Percentiles rank a stretch among this genome's conserved stretches.
Evolutionary conservation across 1,284 basidiomycete genomes (phyloP).

Genomic region (Ganoderma boninense): DNA sequence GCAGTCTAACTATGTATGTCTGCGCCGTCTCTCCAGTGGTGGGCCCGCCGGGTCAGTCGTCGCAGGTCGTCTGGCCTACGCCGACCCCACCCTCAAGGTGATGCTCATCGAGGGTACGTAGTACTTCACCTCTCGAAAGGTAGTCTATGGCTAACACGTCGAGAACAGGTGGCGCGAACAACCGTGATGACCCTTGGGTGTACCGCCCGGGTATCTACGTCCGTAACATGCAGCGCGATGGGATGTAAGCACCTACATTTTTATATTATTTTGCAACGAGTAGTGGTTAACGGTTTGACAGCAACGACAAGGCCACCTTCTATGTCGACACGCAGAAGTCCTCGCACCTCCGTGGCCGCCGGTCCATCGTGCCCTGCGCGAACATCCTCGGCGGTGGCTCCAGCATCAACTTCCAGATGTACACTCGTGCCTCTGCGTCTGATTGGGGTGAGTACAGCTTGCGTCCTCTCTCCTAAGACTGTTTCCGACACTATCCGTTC

Average conservation of each 20-base stretch:
- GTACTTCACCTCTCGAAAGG: neutral
- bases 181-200: conserved; percentile 79
- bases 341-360: conserved; percentile 65
- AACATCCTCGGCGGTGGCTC: conserved; percentile 64
- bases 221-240: conserved; percentile 73
- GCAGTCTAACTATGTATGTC: conserved; percentile 19
- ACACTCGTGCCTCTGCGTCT: conserved; percentile 74
- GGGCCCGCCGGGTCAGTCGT: conserved; percentile 75
- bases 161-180: conserved; percentile 67
- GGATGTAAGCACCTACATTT: conserved; percentile 61
- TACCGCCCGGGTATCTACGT: conserved; percentile 75
- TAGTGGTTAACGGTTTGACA: conserved; percentile 33
- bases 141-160: too few species aligned
- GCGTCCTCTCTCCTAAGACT: neutral
- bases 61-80: conserved; percentile 73
- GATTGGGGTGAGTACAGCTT: conserved; percentile 65
- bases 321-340: conserved; percentile 69
- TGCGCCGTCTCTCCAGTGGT: conserved; percentile 53
- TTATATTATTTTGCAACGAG: neutral
- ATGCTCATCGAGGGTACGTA: conserved; percentile 75
- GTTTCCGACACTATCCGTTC: conserved; percentile 3
- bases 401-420: conserved; percentile 81
- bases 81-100: conserved; percentile 76
- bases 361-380: conserved; percentile 75
- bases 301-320: conserved; percentile 79